Conservation (phyloP, 2,329 filamentous ascomycete genomes). For the Albifimbria verrucaria region DNA sequence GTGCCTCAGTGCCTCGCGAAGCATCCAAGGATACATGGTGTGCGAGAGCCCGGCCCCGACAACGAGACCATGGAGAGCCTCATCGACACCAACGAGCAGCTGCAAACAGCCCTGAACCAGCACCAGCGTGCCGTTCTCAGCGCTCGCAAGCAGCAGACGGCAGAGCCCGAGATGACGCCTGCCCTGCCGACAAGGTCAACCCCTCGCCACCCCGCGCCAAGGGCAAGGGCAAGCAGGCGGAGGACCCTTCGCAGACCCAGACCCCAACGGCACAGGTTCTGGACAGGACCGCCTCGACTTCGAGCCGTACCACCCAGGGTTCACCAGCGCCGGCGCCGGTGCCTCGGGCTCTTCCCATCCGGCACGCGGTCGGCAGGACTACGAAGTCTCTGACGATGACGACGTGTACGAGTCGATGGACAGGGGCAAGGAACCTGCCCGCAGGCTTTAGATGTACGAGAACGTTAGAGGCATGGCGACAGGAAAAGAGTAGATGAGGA, state of each 20-base stretch:
- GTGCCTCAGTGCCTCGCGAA: conserved; percentile 75
- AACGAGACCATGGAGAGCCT: conserved; percentile 91
- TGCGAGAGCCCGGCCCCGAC: conserved; percentile 78
- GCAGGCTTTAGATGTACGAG: conserved; percentile 25
- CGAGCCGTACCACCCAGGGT: conserved; percentile 38
- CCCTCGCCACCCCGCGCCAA: conserved; percentile 6
- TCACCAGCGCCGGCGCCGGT: conserved; percentile 38
- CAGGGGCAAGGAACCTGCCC: conserved; percentile 34
- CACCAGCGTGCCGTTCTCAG: conserved; percentile 78
- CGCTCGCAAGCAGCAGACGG: conserved; percentile 49
- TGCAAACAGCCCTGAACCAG: conserved; percentile 77
- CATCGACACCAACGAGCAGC: conserved; percentile 91
- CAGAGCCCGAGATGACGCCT: neutral
- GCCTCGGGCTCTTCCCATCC: conserved; percentile 12
- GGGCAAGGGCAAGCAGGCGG: conserved; percentile 33
- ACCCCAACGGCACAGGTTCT: conserved; percentile 11
- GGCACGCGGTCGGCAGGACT: conserved; percentile 10
- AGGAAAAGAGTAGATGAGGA: neutral
- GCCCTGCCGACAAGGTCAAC: neutral
- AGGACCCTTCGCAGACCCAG: conserved; percentile 33
- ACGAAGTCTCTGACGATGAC: conserved; percentile 30
- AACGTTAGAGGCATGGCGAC: neutral
- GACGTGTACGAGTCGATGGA: conserved; percentile 38
- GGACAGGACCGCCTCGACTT: conserved; percentile 20
- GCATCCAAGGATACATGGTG: conserved; percentile 82